A percentile compares a stretch with the other conserved stretches of the same genome.
Evolutionary conservation across 768 basidiomycete genomes (phyloP).

Genomic region (Phaeolepiota aurea): DNA sequence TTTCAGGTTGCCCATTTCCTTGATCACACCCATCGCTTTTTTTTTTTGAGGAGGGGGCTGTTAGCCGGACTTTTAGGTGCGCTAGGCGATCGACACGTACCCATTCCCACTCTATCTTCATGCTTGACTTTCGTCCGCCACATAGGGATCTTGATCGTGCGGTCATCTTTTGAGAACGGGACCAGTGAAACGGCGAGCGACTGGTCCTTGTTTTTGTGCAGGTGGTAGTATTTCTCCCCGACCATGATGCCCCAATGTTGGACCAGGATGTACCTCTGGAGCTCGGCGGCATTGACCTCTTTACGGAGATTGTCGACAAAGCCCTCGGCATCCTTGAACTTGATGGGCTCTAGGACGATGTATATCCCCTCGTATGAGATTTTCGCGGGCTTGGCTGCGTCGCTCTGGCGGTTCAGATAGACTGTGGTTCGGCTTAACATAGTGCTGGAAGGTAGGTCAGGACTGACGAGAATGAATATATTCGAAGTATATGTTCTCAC

Average conservation of each 20-base stretch:
- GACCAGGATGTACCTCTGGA: background rate
- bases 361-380: background rate
- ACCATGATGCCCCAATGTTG: background rate
- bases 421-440: background rate
- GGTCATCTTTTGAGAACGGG: background rate
- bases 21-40: background rate
- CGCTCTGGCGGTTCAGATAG: background rate
- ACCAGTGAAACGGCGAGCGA: background rate
- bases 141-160: background rate
- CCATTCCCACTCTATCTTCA: slow-evolving; percentile 1
- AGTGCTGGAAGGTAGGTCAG: background rate
- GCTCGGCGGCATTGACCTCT: background rate
- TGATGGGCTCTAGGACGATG: background rate
- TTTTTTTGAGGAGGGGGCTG: no score
- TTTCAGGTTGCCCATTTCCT: background rate
- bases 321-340: background rate
- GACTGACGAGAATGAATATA: background rate
- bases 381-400: background rate
- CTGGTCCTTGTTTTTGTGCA: background rate
- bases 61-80: no score
- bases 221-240: slow-evolving; percentile 1
- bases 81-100: no score
- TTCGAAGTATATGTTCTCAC: background rate
- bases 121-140: slow-evolving; percentile 1
- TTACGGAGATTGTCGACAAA: background rate